Evolutionary conservation across 2,329 filamentous ascomycete species (phyloP).

Genomic region (Ceratocystis huliohia): DNA sequence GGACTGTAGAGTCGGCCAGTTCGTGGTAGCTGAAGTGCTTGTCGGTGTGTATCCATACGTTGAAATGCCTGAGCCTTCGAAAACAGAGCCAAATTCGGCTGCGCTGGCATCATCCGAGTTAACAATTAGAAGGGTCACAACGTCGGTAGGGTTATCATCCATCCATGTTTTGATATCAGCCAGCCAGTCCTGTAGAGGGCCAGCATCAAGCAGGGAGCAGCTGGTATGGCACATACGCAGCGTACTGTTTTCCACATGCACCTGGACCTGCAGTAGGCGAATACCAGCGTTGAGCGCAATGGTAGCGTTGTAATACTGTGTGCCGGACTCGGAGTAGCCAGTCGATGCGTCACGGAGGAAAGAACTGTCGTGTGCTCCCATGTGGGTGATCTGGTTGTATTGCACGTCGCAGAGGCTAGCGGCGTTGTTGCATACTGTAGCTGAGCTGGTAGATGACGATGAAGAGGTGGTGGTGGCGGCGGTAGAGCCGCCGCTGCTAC

Average conservation of each 20-base stretch:
- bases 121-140: conserved; percentile 61
- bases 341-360: conserved; percentile 55
- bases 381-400: conserved; percentile 66
- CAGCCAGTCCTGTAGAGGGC: conserved; percentile 52
- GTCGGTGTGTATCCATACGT: conserved; percentile 48
- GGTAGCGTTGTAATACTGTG: conserved; percentile 64
- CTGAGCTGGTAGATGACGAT: conserved; percentile 23
- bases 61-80: conserved; percentile 46
- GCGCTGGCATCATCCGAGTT: conserved; percentile 51
- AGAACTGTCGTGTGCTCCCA: conserved; percentile 63
- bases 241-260: conserved; percentile 34
- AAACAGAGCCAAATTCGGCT: conserved; percentile 41
- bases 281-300: conserved; percentile 58
- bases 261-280: conserved; percentile 57
- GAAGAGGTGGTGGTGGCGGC: conserved; percentile 8
- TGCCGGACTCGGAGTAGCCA: conserved; percentile 50
- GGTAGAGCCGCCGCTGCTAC: conserved; percentile 3
- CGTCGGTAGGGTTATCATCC: conserved; percentile 56
- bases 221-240: conserved; percentile 59
- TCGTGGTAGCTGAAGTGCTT: conserved; percentile 30
- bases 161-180: conserved; percentile 54
- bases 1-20: conserved; percentile 59
- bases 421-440: conserved; percentile 63
- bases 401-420: conserved; percentile 55
- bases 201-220: conserved; percentile 57